phyloP scores from a whole-genome alignment of 176 grass and related monocot species.

The Echinochloa phyllopogon region DNA sequence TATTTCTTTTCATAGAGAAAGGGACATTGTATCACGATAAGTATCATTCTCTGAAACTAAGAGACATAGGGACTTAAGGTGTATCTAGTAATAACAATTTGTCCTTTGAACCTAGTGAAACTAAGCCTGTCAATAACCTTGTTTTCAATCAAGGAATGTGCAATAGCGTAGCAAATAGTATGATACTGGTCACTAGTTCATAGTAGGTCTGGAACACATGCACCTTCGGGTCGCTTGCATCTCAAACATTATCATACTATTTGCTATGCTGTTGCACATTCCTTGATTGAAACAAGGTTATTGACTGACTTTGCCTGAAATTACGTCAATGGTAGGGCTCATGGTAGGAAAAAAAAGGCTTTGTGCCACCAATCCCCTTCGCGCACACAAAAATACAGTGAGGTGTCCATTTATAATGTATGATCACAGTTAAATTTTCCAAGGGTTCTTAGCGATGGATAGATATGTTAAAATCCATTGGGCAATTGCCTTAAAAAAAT shows the following conservation, averaged over 20 bases:
- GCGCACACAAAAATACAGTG: no score
- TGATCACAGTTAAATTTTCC: neutral
- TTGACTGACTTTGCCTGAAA: neutral
- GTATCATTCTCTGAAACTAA: neutral
- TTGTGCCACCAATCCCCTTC: no score
- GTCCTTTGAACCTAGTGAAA: slow-evolving; percentile 19
- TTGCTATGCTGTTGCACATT: neutral
- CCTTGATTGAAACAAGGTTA: slow-evolving; percentile 11
- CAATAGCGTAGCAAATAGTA: neutral
- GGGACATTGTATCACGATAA: slow-evolving; percentile 2
- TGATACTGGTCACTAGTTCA: no score
- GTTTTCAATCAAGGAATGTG: slow-evolving; percentile 12
- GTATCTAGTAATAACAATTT: neutral
- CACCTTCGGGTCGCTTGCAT: no score
- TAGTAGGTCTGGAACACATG: no score
- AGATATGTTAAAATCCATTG: slow-evolving; percentile 11
- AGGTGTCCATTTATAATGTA: no score
- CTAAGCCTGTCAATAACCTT: neutral
- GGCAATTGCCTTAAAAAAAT: slow-evolving; percentile 10
- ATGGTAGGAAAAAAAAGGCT: neutral
- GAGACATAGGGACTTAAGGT: neutral
- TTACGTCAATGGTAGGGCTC: neutral
- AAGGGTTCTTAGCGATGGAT: neutral
- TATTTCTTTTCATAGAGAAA: neutral
- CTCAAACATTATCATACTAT: neutral